phyloP scores from a whole-genome alignment of 768 basidiomycete genomes.

The Cystobasidium ongulense region DNA sequence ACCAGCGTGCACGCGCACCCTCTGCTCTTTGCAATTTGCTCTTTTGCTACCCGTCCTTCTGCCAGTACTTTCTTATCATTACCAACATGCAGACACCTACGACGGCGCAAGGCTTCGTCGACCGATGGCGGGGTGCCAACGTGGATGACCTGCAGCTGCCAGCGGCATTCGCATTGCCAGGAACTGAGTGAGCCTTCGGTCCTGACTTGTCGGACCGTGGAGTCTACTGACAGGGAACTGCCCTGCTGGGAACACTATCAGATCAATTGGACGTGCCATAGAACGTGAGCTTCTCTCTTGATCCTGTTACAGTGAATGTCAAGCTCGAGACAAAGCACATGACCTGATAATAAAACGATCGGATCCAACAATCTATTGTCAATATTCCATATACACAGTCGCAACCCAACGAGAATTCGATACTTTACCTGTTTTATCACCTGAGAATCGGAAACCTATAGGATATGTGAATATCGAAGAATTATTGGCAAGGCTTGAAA shows the following conservation, averaged over 20 bases:
- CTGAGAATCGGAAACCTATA: slow-evolving; percentile 28
- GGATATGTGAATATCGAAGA: slow-evolving; percentile 16
- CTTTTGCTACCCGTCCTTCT: neutral
- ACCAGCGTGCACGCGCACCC: neutral
- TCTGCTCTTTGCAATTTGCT: no score
- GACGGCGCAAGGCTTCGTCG: slow-evolving; percentile 1
- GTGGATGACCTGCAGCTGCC: slow-evolving; percentile 30
- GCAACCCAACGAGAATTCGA: slow-evolving; percentile 29
- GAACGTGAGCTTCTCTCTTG: slow-evolving; percentile 7
- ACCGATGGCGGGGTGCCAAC: slow-evolving; percentile 17
- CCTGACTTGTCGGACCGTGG: neutral
- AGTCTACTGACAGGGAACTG: neutral
- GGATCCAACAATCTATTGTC: neutral
- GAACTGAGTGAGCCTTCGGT: slow-evolving; percentile 1
- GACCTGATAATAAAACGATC: neutral
- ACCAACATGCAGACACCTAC: neutral
- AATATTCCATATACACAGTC: neutral
- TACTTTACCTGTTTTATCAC: slow-evolving; percentile 23
- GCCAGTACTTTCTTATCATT: no score
- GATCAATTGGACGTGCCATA: slow-evolving; percentile 20
- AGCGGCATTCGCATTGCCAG: slow-evolving; percentile 24
- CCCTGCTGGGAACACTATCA: neutral
- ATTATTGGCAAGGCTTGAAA: slow-evolving; percentile 3
- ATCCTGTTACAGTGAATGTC: neutral
- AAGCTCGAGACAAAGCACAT: neutral